Conservation (phyloP, 257 asterid genomes). For the Fraxinus americana region DNA sequence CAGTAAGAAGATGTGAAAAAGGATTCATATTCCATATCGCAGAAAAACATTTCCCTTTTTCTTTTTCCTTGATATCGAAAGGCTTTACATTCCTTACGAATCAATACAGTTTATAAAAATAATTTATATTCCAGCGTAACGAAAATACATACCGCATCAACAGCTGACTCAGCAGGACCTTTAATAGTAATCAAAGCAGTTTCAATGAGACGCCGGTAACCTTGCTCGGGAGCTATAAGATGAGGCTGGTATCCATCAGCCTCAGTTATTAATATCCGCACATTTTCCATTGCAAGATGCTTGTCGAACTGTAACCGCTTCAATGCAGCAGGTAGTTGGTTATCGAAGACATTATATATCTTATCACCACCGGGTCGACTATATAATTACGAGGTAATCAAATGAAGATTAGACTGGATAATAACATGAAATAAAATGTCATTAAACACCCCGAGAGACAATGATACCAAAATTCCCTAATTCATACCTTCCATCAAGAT, state of each 20-base stretch:
- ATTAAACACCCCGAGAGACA: background rate
- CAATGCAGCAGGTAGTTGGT: conserved; percentile 70
- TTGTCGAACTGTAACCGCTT: conserved; percentile 77
- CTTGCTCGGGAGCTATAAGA: conserved; percentile 83
- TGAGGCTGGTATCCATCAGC: conserved; percentile 89
- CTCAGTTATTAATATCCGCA: conserved; percentile 62
- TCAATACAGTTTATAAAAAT: background rate
- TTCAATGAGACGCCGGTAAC: conserved; percentile 75
- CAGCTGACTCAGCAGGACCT: conserved; percentile 81
- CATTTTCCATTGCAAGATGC: conserved; percentile 78
- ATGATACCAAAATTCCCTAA: background rate
- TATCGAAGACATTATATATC: conserved; percentile 64
- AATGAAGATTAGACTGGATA: conserved; percentile 14
- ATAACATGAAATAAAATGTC: conserved; percentile 2
- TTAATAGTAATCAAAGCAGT: conserved; percentile 61
- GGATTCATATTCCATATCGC: too few relatives aligned
- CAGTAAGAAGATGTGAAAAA: too few relatives aligned
- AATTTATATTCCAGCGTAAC: too few relatives aligned
- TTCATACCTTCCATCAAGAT: conserved; percentile 81
- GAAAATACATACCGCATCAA: conserved; percentile 59
- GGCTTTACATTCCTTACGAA: too few relatives aligned
- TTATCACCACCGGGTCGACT: conserved; percentile 90
- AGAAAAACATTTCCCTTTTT: too few relatives aligned
- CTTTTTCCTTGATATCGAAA: too few relatives aligned
- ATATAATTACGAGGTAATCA: conserved; percentile 25